Conservation (phyloP, 306 rosid genomes). For the Prunus mume region DNA sequence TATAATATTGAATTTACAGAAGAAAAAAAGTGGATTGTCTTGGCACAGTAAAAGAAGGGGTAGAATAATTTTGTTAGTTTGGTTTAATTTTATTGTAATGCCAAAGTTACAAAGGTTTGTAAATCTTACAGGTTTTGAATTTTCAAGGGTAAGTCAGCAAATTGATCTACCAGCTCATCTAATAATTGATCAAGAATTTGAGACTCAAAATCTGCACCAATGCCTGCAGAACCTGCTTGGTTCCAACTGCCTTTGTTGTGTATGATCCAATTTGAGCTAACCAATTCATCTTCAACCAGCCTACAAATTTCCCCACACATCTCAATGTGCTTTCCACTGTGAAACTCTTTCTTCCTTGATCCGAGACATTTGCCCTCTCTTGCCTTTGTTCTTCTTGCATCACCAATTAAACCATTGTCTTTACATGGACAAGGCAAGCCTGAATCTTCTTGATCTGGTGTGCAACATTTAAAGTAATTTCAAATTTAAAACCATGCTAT, state of each 20-base stretch:
- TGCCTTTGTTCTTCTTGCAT: slow-evolving; percentile 29
- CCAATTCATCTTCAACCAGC: slow-evolving; percentile 52
- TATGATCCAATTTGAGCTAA: slow-evolving; percentile 34
- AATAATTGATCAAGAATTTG: slow-evolving; percentile 50
- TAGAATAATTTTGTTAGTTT: slow-evolving; percentile 7
- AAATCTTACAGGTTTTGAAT: slow-evolving; percentile 19
- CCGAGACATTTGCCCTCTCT: slow-evolving; percentile 26
- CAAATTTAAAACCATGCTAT: neutral
- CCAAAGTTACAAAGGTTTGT: slow-evolving; percentile 19
- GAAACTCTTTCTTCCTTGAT: slow-evolving; percentile 33
- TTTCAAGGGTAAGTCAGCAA: slow-evolving; percentile 8
- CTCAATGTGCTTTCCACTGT: slow-evolving; percentile 21
- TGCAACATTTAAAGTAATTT: neutral
- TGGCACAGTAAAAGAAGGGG: neutral
- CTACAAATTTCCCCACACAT: slow-evolving; percentile 48
- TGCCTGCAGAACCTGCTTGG: slow-evolving; percentile 32
- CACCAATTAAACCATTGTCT: slow-evolving; percentile 36
- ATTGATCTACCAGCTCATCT: slow-evolving; percentile 59
- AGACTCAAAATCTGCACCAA: slow-evolving; percentile 55
- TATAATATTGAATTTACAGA: neutral
- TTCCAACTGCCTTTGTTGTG: slow-evolving; percentile 18
- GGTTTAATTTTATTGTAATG: slow-evolving; percentile 23
- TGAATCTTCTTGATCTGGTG: slow-evolving; percentile 35
- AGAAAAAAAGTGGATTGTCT: too few relatives aligned
- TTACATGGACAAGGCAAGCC: slow-evolving; percentile 24